Base-by-base conservation (phyloP, 2,329 filamentous ascomycete genomes). In the Diaporthe humulicola region DNA sequence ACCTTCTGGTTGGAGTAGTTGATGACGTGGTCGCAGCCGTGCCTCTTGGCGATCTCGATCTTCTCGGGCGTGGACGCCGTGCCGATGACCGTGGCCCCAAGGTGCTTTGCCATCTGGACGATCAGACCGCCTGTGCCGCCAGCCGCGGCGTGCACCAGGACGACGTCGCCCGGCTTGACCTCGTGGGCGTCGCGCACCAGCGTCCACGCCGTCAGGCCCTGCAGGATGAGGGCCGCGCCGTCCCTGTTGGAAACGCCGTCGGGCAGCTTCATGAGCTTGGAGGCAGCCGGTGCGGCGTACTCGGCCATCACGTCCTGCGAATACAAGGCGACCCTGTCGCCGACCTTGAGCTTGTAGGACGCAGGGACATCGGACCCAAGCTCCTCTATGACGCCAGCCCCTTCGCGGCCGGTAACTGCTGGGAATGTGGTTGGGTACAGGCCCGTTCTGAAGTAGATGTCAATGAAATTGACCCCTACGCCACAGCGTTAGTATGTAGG, bases 141-240 rank as follows among this genome's bases (percentile, higher is more conserved):
- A 0, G 95, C 95, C 0, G 95, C 95, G 0, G 95, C 95, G 79
- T 97, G 95, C 15, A 98, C 91, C 3, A 98, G 90, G 0, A 96
- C 89, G 90, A 93, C 75, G 71, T 81, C 72, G 38, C 79, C 80
- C 1, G 72, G 10, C 73, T 77, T 69, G 14, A 81, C 77, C 25
- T 76, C 70, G 73, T 81, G 78, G 8, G 94, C 90, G 82, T 98
- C 95, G 70, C 92, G 90, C 75, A 95, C 90, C 42, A 98, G 88
- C 0, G 94, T 94, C 80, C 96, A 88, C 0, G 95, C 95, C 4
- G 95, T 98, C 45, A 98, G 86, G 1, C 94, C 95, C 82, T 97
- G 96, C 19, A 98, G 85, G 28, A 95, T 85, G 0, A 90, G 87
- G 0, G 94, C 94, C 36, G 93, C 92, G 12, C 91, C 93, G 9